Percentiles rank a stretch among this genome's conserved stretches.
Evolutionary conservation across 2,329 filamentous ascomycete genomes (phyloP).

Genomic region (Apiospora pterosperma): DNA sequence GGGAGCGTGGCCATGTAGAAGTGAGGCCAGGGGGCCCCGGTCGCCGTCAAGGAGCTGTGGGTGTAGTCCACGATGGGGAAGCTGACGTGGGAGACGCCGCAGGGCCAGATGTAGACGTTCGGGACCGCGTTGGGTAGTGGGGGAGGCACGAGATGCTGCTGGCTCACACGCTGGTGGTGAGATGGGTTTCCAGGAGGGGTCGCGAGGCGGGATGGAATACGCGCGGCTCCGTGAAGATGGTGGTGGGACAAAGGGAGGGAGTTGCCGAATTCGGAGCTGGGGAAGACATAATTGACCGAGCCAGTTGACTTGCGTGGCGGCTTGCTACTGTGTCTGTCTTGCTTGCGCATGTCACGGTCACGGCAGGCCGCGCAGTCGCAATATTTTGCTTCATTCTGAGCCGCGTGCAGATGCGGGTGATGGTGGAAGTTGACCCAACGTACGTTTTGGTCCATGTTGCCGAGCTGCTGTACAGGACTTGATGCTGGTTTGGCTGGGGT

Average conservation of each 20-base stretch:
- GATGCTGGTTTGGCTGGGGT: not conserved
- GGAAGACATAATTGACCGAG: not conserved
- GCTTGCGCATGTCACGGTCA: not conserved
- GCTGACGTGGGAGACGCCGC: not conserved
- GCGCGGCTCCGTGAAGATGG: not conserved
- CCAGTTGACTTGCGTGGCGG: not conserved
- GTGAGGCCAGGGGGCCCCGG: not conserved
- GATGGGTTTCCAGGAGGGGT: not conserved
- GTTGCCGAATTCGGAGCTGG: not conserved
- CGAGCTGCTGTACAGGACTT: not conserved
- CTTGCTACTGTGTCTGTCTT: not conserved
- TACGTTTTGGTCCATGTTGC: not conserved
- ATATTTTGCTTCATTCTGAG: not conserved
- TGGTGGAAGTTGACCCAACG: not conserved
- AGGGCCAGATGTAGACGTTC: not conserved
- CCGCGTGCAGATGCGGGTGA: not conserved
- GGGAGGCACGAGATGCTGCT: not conserved
- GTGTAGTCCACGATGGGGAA: not conserved
- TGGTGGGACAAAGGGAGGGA: not conserved
- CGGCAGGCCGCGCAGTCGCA: not conserved
- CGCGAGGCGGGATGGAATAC: not conserved
- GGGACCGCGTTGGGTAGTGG: not conserved
- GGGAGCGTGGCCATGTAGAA: slow-evolving; percentile 17
- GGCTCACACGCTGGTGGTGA: not conserved
- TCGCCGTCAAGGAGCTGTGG: not conserved